These are phyloP conservation scores for Fusarium solani-melongenae DNA, from an alignment of 2,329 filamentous ascomycete genomes.

Conservation along the genomic window DNA sequence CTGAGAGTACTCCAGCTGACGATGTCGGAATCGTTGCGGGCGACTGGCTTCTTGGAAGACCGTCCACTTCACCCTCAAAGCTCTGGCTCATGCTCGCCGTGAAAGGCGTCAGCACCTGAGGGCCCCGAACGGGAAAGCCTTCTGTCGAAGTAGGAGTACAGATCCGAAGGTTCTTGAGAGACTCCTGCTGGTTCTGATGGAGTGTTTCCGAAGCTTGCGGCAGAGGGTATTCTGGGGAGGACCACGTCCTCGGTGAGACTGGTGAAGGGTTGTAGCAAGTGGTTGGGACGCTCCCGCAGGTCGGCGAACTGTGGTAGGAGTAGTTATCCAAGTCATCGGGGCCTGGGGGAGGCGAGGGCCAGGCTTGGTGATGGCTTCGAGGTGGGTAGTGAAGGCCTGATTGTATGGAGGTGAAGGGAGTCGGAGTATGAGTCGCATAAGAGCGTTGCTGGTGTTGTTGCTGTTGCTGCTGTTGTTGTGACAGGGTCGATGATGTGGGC, in stretches of 20 bases:
- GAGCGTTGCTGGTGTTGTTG: conserved; percentile 22
- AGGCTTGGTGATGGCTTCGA: conserved; percentile 40
- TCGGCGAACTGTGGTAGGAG: conserved; percentile 49
- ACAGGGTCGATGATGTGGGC: conserved; percentile 27
- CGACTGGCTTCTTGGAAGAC: conserved; percentile 23
- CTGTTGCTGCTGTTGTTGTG: conserved; percentile 32
- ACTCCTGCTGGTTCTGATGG: conserved; percentile 35
- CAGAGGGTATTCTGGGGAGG: conserved; percentile 42
- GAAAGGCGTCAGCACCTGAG: conserved; percentile 35
- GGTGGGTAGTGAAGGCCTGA: conserved; percentile 38
- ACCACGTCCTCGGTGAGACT: conserved; percentile 50
- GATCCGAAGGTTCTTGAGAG: conserved; percentile 33
- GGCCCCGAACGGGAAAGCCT: conserved; percentile 26
- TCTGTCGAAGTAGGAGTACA: conserved; percentile 43
- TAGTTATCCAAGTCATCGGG: conserved; percentile 53
- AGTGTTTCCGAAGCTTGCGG: conserved; percentile 32
- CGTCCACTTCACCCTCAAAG: conserved; percentile 33
- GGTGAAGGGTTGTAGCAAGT: conserved; percentile 45
- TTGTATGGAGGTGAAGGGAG: conserved; percentile 37
- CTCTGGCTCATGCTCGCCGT: conserved; percentile 22
- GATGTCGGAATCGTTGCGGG: conserved; percentile 19
- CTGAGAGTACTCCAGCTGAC: conserved; percentile 29
- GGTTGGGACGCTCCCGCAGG: conserved; percentile 35
- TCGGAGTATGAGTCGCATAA: conserved; percentile 28
- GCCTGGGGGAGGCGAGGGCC: conserved; percentile 52